Evolutionary conservation across 129 eudicot genomes (phyloP), one percentile per base, ranked within the genome.

Genomic region (Apium graveolens): DNA sequence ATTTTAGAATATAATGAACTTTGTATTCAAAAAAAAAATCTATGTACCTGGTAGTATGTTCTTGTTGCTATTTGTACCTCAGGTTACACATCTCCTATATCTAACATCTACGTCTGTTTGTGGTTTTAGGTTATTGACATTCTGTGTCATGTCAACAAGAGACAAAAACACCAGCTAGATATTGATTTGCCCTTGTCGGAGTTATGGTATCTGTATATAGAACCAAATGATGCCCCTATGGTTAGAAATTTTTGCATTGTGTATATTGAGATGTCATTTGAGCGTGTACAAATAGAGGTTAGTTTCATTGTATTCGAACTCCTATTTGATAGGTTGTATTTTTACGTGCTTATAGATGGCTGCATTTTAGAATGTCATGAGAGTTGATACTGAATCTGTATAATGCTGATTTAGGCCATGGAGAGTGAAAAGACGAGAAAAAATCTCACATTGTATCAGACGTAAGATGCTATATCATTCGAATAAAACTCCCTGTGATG

Each of bases 201-300:
- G 10, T 74, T 95, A 75, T 91, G 96, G 98, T 83, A 77, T 48
- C 60, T 95, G 87, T 95, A 95, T 80, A 82, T 86, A 82, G 96
- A 90, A 84, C 85, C 88, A 77, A 69, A 81, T 83, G 73, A 92
- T 75, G 80, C 97, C 60, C 85, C 90, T 1, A 91, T 95, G 96
- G 97, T 91, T 79, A 85, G 88, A 81, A 95, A 95, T 81, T 95
- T 95, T 77, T 95, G 96, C 88, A 88, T 95, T 75, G 88, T 95
- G 55, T 95, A 95, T 74, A 85, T 95, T 26, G 97, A 95, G 88
- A 95, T 91, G 98, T 97, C 98, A 39, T 84, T 88, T 68, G 98
- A 91, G 60, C 96, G 94, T 66, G 86, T 79, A 42, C 81, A 29
- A 46, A 82, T 81, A 81, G 90, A 94, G 98, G 97, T 93, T 17